Base-by-base conservation (phyloP, 2,329 filamentous ascomycete species). In the Microsporum canis region DNA sequence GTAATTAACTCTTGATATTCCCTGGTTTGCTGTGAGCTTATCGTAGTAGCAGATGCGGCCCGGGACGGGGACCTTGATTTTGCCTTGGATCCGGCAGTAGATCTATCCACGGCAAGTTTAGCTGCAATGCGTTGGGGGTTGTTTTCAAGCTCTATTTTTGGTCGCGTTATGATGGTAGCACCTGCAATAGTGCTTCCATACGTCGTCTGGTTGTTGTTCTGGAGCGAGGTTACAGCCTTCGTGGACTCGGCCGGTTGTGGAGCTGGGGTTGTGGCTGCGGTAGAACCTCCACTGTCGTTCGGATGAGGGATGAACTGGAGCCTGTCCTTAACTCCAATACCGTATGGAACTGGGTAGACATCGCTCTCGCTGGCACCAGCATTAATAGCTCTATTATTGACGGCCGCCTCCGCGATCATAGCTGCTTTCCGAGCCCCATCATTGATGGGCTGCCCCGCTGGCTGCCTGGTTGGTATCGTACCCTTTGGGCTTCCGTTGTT, bases 241-340 rank as follows among this genome's bases (percentile, higher is more conserved):
- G 17, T 10, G 8, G 55, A 57, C 55, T 57, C 27, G 55, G 36
- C 36, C 36, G 29, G 55, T 14, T 43, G 55, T 43, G 34, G 31
- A 43, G 29, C 36, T 43, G 17, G 55, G 14, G 29, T 43, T 43
- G n/a, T 17, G 39, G 33, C 55, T 57, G 55, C 14, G 36, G 39
- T 57, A 43, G 39, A 43, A 57, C 34, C 55, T 43, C 34, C 55
- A 29, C 31, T 57, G 8, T 29, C 29, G 17, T 41, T n/a, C 27
- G 34, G 55, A 10, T 65, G 65, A 29, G 67, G 65, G 61, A 74
- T 73, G 58, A 62, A 67, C 56, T 71, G 71, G 57, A 76, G 73
- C 62, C 71, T 75, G 62, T 74, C 72, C 64, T 65, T 74, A 45
- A 76, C 74, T 27, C 71, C 71, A 27, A 67, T 66, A 63, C 23